Evolutionary conservation across 345 rosid species (phyloP), one percentile per base, ranked within the genome.

Genomic region (Populus simonii): DNA sequence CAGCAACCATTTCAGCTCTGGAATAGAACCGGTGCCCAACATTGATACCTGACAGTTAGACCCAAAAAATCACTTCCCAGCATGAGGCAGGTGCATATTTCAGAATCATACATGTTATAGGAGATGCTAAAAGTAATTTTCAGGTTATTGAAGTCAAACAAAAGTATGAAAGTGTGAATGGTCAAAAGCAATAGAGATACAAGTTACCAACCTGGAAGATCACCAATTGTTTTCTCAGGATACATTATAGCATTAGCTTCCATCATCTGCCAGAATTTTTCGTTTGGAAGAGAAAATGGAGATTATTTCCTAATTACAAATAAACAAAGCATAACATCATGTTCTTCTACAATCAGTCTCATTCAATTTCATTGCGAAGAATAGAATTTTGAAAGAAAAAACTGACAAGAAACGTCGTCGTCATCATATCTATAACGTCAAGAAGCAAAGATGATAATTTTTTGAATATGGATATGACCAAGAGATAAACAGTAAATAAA

Each of bases 1-100:
- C 84, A 23, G 84, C 98, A 72, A 86, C 92, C 98, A 96, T 96
- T 88, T 93, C 98, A 68, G 97, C 94, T 75, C 99, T 85, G 70
- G 99, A 96, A 78, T 84, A 96, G 72, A 96, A 96, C 53, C 83
- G 94, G 78, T 93, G 95, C 47, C 99, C 99, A 69, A 92, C 97
- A 31, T 85, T 80, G 77, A 96, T 84, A 74, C 99, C 99, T 96
- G 82, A 45, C 83, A 89, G 72, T 66, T 27, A 33, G 62, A 59
- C 38, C 55, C 66, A 53, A 41, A 41, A 35, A 71, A 33, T 57
- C 78, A 73, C 36, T 69, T 23, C 15, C 38, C 8, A 73, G 39
- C 39, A 45, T 29, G 18, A 63, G 27, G 23, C 15, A 33, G 4
- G 5, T 20, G 20, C 22, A 62, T 45, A 31, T 25, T 31, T 63